A percentile compares a stretch with the other conserved stretches of the same genome.
These are phyloP conservation scores for Paraglomus occultum DNA, from an alignment of 192 early-diverging fungal genomes.

Conservation along the genomic window DNA sequence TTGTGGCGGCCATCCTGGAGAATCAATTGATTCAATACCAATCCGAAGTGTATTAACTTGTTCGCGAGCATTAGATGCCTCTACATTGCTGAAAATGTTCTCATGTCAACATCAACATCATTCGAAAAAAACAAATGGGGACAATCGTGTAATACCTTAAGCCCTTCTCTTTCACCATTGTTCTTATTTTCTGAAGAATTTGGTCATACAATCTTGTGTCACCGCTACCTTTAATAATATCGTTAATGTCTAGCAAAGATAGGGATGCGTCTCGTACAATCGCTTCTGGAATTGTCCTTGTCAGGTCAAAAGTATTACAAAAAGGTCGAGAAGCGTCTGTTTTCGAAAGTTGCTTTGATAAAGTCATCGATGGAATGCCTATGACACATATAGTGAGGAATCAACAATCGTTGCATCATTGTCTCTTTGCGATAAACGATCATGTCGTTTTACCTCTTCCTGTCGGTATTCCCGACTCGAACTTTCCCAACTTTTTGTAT, in stretches of 20 bases:
- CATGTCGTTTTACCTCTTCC: slow-evolving; percentile 31
- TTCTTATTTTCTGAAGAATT: slow-evolving; percentile 48
- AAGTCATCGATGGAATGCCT: slow-evolving; percentile 6
- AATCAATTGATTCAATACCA: slow-evolving; percentile 76
- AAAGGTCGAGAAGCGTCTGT: slow-evolving; percentile 51
- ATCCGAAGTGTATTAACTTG: slow-evolving; percentile 74
- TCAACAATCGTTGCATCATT: not conserved
- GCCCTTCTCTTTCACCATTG: slow-evolving; percentile 60
- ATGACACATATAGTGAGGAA: slow-evolving; percentile 32
- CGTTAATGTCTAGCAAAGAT: slow-evolving; percentile 46
- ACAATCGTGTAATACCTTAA: slow-evolving; percentile 54
- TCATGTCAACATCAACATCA: not conserved
- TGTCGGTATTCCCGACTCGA: slow-evolving; percentile 44
- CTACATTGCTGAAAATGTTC: slow-evolving; percentile 25
- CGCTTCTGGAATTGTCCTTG: slow-evolving; percentile 64
- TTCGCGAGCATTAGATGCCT: slow-evolving; percentile 32
- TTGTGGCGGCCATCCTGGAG: slow-evolving; percentile 72
- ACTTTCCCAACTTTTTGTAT: slow-evolving; percentile 79
- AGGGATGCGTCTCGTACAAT: slow-evolving; percentile 55
- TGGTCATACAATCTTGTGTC: slow-evolving; percentile 36
- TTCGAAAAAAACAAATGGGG: not conserved
- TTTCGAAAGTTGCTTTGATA: slow-evolving; percentile 3
- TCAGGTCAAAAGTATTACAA: slow-evolving; percentile 85
- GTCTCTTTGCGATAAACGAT: not conserved
- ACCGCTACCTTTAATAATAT: slow-evolving; percentile 23